Evolutionary conservation across 768 basidiomycete genomes (phyloP).

Genomic region (Rhodotorula toruloides): DNA sequence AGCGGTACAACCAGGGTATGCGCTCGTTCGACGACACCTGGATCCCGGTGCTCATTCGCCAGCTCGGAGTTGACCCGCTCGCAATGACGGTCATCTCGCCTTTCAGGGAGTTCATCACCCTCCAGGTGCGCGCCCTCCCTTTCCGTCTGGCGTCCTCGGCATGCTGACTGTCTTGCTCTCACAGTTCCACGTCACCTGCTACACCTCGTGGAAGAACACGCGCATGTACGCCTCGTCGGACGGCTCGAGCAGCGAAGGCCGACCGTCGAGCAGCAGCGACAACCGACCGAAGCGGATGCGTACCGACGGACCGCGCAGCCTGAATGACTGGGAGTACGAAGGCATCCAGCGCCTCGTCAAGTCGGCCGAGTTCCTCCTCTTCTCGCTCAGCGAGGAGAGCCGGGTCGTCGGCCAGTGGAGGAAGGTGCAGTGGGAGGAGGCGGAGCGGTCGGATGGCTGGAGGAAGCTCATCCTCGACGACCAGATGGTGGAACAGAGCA

Average conservation of each 20-base stretch:
- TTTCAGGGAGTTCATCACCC: slow-evolving; percentile 34
- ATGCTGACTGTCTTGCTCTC: background rate
- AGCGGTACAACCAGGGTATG: slow-evolving; percentile 37
- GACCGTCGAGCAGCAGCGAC: slow-evolving; percentile 7
- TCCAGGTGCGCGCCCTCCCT: slow-evolving; percentile 2
- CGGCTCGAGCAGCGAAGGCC: background rate
- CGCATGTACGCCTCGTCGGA: slow-evolving; percentile 18
- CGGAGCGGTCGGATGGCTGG: slow-evolving; percentile 33
- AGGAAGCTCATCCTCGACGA: slow-evolving; percentile 34
- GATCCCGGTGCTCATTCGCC: slow-evolving; percentile 21
- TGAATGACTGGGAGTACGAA: slow-evolving; percentile 36
- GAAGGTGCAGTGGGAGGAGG: slow-evolving; percentile 37
- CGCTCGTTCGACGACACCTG: slow-evolving; percentile 34
- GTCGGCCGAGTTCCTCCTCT: slow-evolving; percentile 34
- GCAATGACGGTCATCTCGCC: slow-evolving; percentile 37
- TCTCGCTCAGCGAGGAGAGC: slow-evolving; percentile 32
- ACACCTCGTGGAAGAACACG: slow-evolving; percentile 24
- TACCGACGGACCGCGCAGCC: slow-evolving; percentile 15
- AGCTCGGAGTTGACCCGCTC: slow-evolving; percentile 33
- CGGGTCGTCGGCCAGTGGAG: slow-evolving; percentile 33
- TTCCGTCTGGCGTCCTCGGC: background rate
- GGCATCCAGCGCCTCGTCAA: slow-evolving; percentile 17
- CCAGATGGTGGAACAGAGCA: slow-evolving; percentile 26
- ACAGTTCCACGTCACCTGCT: slow-evolving; percentile 12
- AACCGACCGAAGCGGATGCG: slow-evolving; percentile 16